A percentile compares a stretch with the other conserved stretches of the same genome.
These are phyloP conservation scores for Hyaloperonospora brassicae DNA, from an alignment of 352 stramenopile genomes.

Conservation along the genomic window DNA sequence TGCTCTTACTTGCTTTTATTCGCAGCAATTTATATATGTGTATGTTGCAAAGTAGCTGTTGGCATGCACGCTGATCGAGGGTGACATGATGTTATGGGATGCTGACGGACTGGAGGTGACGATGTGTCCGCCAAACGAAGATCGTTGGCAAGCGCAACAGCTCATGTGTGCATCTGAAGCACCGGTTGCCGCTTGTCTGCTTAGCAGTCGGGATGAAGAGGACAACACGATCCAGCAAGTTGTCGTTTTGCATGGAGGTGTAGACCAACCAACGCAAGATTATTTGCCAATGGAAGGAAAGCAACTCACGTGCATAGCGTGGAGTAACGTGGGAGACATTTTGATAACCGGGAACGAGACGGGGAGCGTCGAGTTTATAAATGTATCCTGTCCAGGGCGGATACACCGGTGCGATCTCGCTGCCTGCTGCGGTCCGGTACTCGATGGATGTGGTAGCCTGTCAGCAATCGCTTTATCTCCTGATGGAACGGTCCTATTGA, in stretches of 20 bases:
- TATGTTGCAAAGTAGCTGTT: conserved; percentile 20
- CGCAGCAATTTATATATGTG: not conserved
- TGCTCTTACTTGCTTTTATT: not conserved
- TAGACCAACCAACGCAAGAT: conserved; percentile 31
- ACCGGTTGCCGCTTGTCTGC: conserved; percentile 26
- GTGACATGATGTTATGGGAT: conserved; percentile 26
- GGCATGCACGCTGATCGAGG: conserved; percentile 26
- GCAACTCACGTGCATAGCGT: conserved; percentile 29
- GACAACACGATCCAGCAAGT: conserved; percentile 28
- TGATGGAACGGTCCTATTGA: conserved; percentile 28
- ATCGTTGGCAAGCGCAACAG: conserved; percentile 20
- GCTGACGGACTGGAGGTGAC: conserved; percentile 25
- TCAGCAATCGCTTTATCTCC: conserved; percentile 30
- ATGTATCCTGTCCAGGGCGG: conserved; percentile 20
- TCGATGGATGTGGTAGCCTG: conserved; percentile 10
- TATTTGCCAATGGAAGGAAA: conserved; percentile 30
- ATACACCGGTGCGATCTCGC: conserved; percentile 29
- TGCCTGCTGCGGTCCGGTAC: conserved; percentile 7
- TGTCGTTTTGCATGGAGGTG: conserved; percentile 28
- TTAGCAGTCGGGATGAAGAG: conserved; percentile 20
- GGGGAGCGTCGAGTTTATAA: conserved; percentile 31
- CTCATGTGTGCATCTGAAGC: conserved; percentile 29
- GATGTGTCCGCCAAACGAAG: conserved; percentile 17
- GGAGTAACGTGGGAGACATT: conserved; percentile 23
- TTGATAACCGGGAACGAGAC: conserved; percentile 22